Percentiles rank a stretch among this genome's conserved stretches.
Conservation (phyloP, 257 asterid species). For the Lithospermum erythrorhizon region DNA sequence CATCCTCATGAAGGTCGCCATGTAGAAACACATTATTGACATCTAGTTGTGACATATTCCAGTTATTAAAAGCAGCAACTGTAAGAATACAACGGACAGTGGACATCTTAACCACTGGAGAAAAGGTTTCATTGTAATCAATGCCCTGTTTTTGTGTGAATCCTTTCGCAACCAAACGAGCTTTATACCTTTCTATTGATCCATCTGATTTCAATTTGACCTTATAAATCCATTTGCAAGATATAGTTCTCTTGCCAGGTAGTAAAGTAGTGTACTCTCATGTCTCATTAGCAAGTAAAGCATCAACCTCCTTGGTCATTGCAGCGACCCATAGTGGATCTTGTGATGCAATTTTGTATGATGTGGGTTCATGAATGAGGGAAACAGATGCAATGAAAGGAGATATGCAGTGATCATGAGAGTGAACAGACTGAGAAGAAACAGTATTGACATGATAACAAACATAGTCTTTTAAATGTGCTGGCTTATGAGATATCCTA, state of each 20-base stretch:
- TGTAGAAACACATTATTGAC: neutral
- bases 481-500: no score
- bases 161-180: neutral
- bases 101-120: neutral
- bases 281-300: neutral
- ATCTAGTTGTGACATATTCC: neutral
- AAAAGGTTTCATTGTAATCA: neutral
- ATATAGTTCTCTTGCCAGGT: neutral
- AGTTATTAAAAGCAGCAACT: neutral
- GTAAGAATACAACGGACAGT: neutral
- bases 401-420: neutral
- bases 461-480: no score
- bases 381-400: neutral
- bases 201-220: neutral
- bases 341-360: neutral
- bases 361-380: neutral
- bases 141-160: neutral
- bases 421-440: no score
- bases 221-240: neutral
- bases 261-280: neutral
- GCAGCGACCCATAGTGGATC: neutral
- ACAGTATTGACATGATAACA: neutral
- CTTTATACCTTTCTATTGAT: neutral
- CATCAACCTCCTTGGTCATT: neutral
- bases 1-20: neutral